phyloP scores from a whole-genome alignment of 2,329 filamentous ascomycete genomes.

The Bipolaris victoriae region DNA sequence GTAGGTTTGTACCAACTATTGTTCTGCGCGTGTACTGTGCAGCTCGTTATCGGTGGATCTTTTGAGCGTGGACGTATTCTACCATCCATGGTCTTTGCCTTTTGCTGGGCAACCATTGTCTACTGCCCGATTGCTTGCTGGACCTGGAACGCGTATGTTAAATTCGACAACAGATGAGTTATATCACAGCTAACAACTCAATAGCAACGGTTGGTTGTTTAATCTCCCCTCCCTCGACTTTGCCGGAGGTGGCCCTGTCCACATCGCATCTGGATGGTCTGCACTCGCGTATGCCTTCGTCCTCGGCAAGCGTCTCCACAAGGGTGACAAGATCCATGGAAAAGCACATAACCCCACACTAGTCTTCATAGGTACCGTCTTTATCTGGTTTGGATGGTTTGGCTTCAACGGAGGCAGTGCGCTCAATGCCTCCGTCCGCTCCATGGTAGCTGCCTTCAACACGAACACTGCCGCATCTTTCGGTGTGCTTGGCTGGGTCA shows the following conservation, averaged over 20 bases:
- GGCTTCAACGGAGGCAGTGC: constrained; percentile 65
- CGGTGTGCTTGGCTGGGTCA: constrained; percentile 61
- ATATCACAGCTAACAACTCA: background rate
- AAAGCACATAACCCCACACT: constrained; percentile 69
- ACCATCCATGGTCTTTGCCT: constrained; percentile 67
- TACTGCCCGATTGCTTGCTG: constrained; percentile 69
- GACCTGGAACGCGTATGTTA: constrained; percentile 66
- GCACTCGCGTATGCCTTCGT: constrained; percentile 69
- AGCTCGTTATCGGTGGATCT: constrained; percentile 69
- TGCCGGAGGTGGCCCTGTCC: constrained; percentile 68
- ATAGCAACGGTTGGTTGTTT: constrained; percentile 63
- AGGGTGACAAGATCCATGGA: constrained; percentile 56
- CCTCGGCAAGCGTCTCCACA: constrained; percentile 63
- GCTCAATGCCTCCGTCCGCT: constrained; percentile 55
- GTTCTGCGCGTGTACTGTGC: constrained; percentile 67
- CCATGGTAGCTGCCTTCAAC: constrained; percentile 63
- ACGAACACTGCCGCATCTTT: constrained; percentile 63
- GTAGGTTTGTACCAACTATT: constrained; percentile 64
- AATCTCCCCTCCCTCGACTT: constrained; percentile 66
- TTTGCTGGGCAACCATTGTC: constrained; percentile 69
- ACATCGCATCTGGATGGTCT: constrained; percentile 67
- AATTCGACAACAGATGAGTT: no score
- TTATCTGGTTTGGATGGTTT: constrained; percentile 71
- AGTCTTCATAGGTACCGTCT: constrained; percentile 67
- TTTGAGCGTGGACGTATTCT: constrained; percentile 69